phyloP scores from a whole-genome alignment of 1,139 yeast genomes.

The Pichia sp. region DNA sequence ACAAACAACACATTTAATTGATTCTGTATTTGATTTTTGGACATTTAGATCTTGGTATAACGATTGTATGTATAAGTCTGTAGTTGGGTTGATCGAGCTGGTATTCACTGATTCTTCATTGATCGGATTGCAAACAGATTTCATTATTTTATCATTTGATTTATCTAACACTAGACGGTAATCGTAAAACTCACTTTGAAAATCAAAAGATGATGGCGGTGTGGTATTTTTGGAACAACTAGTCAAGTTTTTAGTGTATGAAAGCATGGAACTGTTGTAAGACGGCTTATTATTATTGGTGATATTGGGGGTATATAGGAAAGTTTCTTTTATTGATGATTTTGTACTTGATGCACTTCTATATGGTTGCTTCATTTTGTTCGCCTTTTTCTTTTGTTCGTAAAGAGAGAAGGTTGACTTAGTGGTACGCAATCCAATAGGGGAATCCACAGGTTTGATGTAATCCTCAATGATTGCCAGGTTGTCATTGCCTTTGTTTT shows the following conservation, averaged over 20 bases:
- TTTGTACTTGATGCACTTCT: neutral
- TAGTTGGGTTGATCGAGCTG: neutral
- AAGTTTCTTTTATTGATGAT: neutral
- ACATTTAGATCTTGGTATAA: constrained; percentile 2
- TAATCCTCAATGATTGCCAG: neutral
- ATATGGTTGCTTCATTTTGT: neutral
- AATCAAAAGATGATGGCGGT: constrained; percentile 11
- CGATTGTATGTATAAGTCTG: constrained; percentile 7
- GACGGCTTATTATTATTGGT: neutral
- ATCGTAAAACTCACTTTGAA: constrained; percentile 7
- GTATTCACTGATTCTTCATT: neutral
- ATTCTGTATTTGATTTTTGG: neutral
- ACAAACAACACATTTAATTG: constrained; percentile 22
- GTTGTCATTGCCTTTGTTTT: too few species aligned
- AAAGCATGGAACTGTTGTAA: neutral
- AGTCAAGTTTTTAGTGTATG: constrained; percentile 1
- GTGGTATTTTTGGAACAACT: constrained; percentile 3
- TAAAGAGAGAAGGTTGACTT: neutral
- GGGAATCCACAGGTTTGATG: neutral
- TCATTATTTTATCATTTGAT: neutral
- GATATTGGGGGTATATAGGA: neutral
- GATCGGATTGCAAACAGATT: constrained; percentile 10
- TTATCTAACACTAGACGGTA: constrained; percentile 7
- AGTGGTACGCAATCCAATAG: neutral
- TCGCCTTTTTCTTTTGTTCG: neutral